Evolutionary conservation across 495 filamentous ascomycete species (phyloP), one percentile per base, ranked within the genome.

Genomic region (Xylaria venustula): DNA sequence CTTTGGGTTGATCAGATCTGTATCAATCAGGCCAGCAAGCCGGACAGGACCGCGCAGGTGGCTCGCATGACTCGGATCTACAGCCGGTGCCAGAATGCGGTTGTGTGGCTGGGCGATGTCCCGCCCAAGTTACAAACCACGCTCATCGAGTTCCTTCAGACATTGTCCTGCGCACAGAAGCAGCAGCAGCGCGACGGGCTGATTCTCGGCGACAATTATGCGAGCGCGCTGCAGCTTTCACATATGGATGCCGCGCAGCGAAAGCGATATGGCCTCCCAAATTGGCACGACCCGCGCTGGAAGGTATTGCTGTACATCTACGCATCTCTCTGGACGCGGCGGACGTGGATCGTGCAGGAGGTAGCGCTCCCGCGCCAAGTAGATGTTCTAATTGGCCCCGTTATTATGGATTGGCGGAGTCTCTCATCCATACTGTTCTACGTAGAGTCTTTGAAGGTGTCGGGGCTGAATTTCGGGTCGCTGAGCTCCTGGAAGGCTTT

Each of bases 1-100:
- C 54, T 58, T 48, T 54, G 51, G 51, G 51, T 54, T 41, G 51
- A 54, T 30, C 51, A 54, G 51, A 54, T 54, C 51, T 54, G 51
- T 17, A 46, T 46, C 42, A 46, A 46, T 20, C 42, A 46, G 17
- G 42, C 42, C 42, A 46, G 42, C 42, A 46, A 46, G 42, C 17
- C 19, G 5, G 42, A 46, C 11, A 46, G 42, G 19, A 23, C 42
- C 19, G 42, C 42, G 42, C 42, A 46, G 42, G 42, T 46, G 19
- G 20, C n/a, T 46, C 42, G 42, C 7, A 46, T 46, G 42, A 46
- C 42, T 46, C n/a, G 20, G n/a, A 46, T 54, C 51, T 54, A 54
- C 51, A 54, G 32, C 51, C 28, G 25, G 51, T 54, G 51, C 26
- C 51, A 54, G 51, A 54, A 54, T 32, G 51, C 51, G 30, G 40